A percentile compares a stretch with the other conserved stretches of the same genome.
Evolutionary conservation across 176 grass and related monocot species (phyloP).

Genomic region (Eragrostis nindensis): DNA sequence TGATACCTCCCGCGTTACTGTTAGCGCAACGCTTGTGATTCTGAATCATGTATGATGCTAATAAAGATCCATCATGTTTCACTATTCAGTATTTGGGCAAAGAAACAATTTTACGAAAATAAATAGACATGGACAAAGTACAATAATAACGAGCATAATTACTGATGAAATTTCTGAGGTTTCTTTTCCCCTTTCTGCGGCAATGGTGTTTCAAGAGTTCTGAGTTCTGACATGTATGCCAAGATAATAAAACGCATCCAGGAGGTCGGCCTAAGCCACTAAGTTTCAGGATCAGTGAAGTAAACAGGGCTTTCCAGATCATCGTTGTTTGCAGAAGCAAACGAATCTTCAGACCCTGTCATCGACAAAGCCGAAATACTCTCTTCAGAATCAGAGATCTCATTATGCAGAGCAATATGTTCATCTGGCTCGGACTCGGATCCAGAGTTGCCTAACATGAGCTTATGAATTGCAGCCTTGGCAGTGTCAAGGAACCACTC

Average conservation of each 20-base stretch:
- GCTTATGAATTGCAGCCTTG: constrained; percentile 87
- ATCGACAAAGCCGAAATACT: constrained; percentile 44
- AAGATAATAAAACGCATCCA: constrained; percentile 22
- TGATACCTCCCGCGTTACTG: constrained; percentile 4
- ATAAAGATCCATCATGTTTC: constrained; percentile 7
- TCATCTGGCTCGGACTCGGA: constrained; percentile 73
- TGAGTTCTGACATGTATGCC: constrained; percentile 23
- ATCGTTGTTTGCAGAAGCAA: constrained; percentile 91
- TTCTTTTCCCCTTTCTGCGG: background rate
- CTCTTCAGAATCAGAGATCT: constrained; percentile 78
- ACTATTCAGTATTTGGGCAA: background rate
- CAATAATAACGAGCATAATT: background rate
- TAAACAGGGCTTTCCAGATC: constrained; percentile 83
- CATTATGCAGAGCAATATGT: constrained; percentile 46
- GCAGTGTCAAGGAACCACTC: constrained; percentile 93
- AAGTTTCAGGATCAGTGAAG: constrained; percentile 76
- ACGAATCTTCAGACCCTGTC: constrained; percentile 71
- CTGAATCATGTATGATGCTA: background rate
- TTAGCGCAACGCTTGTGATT: constrained; percentile 5
- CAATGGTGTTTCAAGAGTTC: background rate
- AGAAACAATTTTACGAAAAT: background rate
- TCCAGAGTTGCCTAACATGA: constrained; percentile 76
- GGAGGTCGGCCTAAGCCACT: constrained; percentile 22
- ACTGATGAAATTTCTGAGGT: constrained; percentile 18
- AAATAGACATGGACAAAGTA: background rate